Evolutionary conservation across 306 rosid species (phyloP), one percentile per base, ranked within the genome.

Genomic region (Pueraria montana): DNA sequence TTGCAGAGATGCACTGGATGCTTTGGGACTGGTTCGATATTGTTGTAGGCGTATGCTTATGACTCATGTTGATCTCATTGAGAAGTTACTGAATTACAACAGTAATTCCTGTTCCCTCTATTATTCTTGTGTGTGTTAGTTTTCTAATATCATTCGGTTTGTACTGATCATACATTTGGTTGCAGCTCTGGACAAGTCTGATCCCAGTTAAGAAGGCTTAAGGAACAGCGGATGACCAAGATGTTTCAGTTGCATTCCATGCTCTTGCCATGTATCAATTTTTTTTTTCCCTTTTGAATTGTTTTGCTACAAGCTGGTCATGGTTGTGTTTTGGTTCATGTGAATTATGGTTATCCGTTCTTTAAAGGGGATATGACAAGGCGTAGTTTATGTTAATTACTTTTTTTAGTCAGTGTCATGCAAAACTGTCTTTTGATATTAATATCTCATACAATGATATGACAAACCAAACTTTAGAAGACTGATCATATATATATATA

Each of bases 1-100:
- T 42, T 89, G 77, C 89, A 96, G 97, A 68, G 97, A 96, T 83
- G 99, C 98, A 17, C 91, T 96, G 64, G 98, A 96, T 92, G 96
- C 95, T 9, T 71, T 96, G 92, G 93, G 91, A 10, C 84, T 96
- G 89, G 97, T 96, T 84, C 97, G 97, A 23, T 96, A 94, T 61
- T 96, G 98, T 80, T 96, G 98, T 75, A 88, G 99, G 77, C 87
- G 98, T 23, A 96, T 94, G 99, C 98, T 96, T 65, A 94, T 96
- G 99, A 96, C 99, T 52, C 98, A 94, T 53, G 99, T 94, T 32
- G 99, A 96, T 71, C 98, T 96, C 81, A 94, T 96, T 36, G 98
- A 96, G 90, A 96, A 96, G 95, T 94, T 94, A 82, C 89, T 96
- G 77, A 94, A 96, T 87, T 96, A 94, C 94, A 96, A 94, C 30